These are phyloP conservation scores for Chaetomiaceae sp. DNA, from an alignment of 2,329 filamentous ascomycete species.

Conservation along the genomic window DNA sequence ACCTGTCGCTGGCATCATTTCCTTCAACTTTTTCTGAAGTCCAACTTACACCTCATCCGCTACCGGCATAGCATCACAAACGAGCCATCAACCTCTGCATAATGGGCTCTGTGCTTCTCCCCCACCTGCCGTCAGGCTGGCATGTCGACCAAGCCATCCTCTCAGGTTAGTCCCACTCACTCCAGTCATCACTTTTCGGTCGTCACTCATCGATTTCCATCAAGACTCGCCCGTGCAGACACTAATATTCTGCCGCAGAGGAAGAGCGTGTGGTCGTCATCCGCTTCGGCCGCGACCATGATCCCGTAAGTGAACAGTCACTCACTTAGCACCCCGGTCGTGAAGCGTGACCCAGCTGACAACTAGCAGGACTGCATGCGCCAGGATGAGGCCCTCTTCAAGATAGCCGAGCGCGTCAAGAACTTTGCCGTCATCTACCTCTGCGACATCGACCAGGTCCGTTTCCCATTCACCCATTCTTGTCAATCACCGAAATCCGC, in stretches of 20 bases:
- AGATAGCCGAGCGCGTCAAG: conserved; percentile 87
- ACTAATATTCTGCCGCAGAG: conserved; percentile 44
- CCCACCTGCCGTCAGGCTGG: conserved; percentile 89
- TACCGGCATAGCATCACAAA: background rate
- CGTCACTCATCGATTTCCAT: conserved; percentile 23
- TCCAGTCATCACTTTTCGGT: conserved; percentile 27
- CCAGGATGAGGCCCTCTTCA: conserved; percentile 91
- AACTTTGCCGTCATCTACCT: conserved; percentile 80
- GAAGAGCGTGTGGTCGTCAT: conserved; percentile 92
- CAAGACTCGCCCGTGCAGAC: conserved; percentile 23
- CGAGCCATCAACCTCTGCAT: background rate
- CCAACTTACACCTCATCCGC: too few relatives aligned
- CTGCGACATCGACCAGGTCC: conserved; percentile 45
- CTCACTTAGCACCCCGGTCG: background rate
- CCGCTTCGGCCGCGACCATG: conserved; percentile 83
- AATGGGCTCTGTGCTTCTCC: conserved; percentile 83
- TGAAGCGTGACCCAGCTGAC: background rate
- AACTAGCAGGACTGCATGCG: conserved; percentile 50
- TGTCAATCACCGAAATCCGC: too few relatives aligned
- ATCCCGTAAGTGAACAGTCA: conserved; percentile 46
- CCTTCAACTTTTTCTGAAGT: background rate
- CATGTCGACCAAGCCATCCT: conserved; percentile 97
- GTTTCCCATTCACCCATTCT: background rate
- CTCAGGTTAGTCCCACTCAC: conserved; percentile 18
- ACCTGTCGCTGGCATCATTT: background rate